Evolutionary conservation across 176 grass and related monocot species (phyloP), one percentile per base, ranked within the genome.

Genomic region (Zizania latifolia): DNA sequence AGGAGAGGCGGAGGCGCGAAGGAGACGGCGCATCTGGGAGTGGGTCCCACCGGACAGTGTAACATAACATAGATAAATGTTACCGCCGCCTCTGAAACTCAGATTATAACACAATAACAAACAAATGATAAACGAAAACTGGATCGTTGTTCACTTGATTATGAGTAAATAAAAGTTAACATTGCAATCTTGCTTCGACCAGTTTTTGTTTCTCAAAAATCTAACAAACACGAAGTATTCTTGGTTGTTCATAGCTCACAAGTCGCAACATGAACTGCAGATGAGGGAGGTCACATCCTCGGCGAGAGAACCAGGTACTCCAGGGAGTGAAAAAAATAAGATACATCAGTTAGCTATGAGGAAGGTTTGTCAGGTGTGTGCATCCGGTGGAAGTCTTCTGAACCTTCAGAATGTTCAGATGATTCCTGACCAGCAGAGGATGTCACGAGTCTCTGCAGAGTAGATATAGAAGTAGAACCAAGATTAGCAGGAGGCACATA

Each of bases 401-500:
- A 79, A 79, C 34, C 56, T 69, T 56, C 28, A 69, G 8, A 11
- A 11, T 23, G 43, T 44, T 63, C 22, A 63, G 16, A n/a, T 8
- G 11, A 71, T 43, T n/a, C 63, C 65, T 77, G 58, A n/a, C 55
- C 75, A 63, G 45, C 1, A 1, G 62, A 2, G 1, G 13, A 14
- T 24, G 36, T 84, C 75, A 88, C 1, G 81, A 84, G 57, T 84
- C 63, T 76, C 76, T 88, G 81, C 50, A 22, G 29, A 79, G 62
- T 67, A 77, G 61, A 77, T 31, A 34, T 26, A 56, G 8, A 30
- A 78, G n/a, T 10, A 53, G 19, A 53, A 60, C 16, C 14, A 56
- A 72, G 19, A 85, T 84, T 44, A 87, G 35, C 28, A 5, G 1
- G 31, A 51, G 3, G 24, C 10, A 35, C 30, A 72, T 16, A 45